Evolutionary conservation across 768 basidiomycete species (phyloP), one percentile per base, ranked within the genome.

Genomic region (Cystofilobasidium macerans): DNA sequence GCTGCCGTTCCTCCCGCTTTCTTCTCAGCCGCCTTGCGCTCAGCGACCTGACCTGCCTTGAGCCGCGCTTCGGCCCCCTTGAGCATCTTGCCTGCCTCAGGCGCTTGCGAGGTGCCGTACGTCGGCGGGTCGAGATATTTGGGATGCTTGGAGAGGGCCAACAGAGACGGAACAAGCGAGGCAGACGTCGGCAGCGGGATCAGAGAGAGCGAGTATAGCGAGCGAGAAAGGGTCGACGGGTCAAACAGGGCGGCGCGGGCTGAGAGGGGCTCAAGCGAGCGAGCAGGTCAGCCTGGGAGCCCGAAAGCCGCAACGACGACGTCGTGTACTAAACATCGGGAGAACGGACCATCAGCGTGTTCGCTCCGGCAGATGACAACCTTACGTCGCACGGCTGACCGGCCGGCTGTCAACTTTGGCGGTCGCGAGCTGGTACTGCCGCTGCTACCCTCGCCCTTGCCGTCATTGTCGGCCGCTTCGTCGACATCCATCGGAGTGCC

Each of bases 61-160:
- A 54, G 18, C 5, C 51, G 26, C 51, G 51, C 51, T 30, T 54
- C 51, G 30, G 51, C 51, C 28, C 51, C 51, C 28, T 54, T 54
- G 51, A 54, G 51, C 28, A 54, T 32, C n/a, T 4, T 8, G 28
- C 13, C 28, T 32, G 18, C 14, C 8, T 13, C n/a, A n/a, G 28
- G 7, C 5, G 2, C 7, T 16, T 30, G 28, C 18, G 26, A 12
- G 1, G 51, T 14, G 28, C 51, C 51, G 51, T 54, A 54, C 28
- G 30, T 32, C 30, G 16, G 6, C 16, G 51, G 51, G 30, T 26
- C 26, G 51, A 54, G 51, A 30, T 54, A 54, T 7, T 26, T 6
- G 2, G 13, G 14, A 30, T 54, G 51, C 2, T 12, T 3, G 14
- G n/a, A 6, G 28, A 54, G 51, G 4, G 51, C 51, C 4, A 20